Conservation (phyloP, 495 filamentous ascomycete genomes). For the Neurospora africana region DNA sequence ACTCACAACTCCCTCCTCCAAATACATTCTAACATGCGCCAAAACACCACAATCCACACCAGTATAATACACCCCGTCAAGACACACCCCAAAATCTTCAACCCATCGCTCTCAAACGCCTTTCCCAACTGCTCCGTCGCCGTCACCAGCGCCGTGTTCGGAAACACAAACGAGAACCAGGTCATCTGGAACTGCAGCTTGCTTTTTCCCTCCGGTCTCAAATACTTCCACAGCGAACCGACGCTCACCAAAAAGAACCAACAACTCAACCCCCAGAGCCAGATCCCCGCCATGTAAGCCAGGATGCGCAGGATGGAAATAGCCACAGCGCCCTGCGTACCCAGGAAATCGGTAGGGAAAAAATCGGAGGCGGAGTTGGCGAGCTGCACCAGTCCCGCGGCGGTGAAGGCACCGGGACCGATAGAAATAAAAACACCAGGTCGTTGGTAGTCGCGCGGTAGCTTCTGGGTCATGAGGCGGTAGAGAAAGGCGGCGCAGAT, state of each 20-base stretch:
- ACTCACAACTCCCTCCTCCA: conserved; percentile 38
- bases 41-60: conserved; percentile 62
- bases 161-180: conserved; percentile 83
- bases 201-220: conserved; percentile 32
- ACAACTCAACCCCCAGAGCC: conserved; percentile 75
- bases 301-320: conserved; percentile 30
- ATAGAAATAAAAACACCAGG: conserved; percentile 81
- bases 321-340: conserved; percentile 18
- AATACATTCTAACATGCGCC: conserved; percentile 61
- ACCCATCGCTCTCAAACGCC: conserved; percentile 48
- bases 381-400: conserved; percentile 48
- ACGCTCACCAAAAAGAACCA: conserved; percentile 81
- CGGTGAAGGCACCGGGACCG: conserved; percentile 71
- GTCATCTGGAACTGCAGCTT: conserved; percentile 75
- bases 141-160: conserved; percentile 65
- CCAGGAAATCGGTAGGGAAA: conserved; percentile 30
- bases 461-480: conserved; percentile 83
- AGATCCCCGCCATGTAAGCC: conserved; percentile 46
- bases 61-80: conserved; percentile 50
- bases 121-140: conserved; percentile 63
- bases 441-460: conserved; percentile 63
- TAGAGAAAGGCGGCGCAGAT: conserved; percentile 80
- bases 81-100: conserved; percentile 58
- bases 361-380: conserved; percentile 28
- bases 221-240: conserved; percentile 64